Conservation (phyloP, 2,329 filamentous ascomycete genomes). For the Arthrobotrys entomopaga region DNA sequence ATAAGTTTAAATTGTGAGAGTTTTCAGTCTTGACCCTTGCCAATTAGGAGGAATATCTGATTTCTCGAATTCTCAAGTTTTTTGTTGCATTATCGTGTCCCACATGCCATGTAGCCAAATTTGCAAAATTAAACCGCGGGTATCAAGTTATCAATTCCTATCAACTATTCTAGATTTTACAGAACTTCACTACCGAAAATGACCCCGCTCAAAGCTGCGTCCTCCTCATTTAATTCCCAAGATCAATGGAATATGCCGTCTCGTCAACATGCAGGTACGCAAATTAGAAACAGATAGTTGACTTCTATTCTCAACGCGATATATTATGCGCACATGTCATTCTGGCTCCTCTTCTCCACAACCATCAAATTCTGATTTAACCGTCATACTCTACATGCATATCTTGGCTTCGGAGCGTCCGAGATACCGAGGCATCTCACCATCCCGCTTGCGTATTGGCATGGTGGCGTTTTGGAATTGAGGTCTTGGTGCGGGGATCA, state of each 20-base stretch:
- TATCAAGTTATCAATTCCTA: background rate
- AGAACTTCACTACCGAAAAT: conserved; percentile 1
- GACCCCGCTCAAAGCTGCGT: background rate
- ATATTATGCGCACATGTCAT: too few relatives aligned
- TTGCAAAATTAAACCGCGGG: background rate
- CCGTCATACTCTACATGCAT: background rate
- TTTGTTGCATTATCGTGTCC: too few relatives aligned
- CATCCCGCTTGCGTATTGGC: background rate
- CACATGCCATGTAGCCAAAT: background rate
- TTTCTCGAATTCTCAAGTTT: background rate
- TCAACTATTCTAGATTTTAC: background rate
- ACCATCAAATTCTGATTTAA: background rate
- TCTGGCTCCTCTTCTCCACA: background rate
- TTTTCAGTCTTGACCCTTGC: too few relatives aligned
- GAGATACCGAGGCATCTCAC: conserved; percentile 42
- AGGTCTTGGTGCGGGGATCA: conserved; percentile 21
- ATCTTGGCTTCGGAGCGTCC: background rate
- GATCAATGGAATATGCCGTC: background rate
- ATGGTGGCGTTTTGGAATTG: conserved; percentile 21
- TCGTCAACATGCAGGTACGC: too few relatives aligned
- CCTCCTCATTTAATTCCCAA: background rate
- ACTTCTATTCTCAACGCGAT: too few relatives aligned
- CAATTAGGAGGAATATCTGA: too few relatives aligned
- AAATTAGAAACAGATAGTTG: background rate
- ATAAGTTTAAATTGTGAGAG: too few relatives aligned